These are phyloP conservation scores for Pulveroboletus frians DNA, from an alignment of 768 basidiomycete genomes.

Conservation along the genomic window DNA sequence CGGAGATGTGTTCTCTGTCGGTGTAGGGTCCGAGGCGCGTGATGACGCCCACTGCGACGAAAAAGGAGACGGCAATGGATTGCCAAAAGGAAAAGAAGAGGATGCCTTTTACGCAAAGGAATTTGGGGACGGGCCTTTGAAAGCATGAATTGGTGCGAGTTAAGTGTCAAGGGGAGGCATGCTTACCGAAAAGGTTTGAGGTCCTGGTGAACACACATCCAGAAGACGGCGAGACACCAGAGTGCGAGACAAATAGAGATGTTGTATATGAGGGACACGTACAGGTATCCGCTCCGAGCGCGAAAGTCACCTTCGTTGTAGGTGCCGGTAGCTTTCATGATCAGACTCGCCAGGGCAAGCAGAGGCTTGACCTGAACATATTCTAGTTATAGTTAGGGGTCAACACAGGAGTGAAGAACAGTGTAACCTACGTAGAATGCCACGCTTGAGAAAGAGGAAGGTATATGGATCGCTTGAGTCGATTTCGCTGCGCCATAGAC, in stretches of 20 bases:
- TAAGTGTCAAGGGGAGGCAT: background rate
- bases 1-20: conserved; percentile 82
- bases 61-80: conserved; percentile 73
- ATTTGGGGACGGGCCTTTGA: conserved; percentile 85
- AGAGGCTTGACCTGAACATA: conserved; percentile 96
- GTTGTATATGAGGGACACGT: conserved; percentile 84
- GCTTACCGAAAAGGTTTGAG: conserved; percentile 80
- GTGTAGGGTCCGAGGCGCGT: conserved; percentile 81
- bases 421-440: conserved; percentile 69
- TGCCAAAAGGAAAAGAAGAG: conserved; percentile 99
- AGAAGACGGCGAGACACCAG: conserved; percentile 95
- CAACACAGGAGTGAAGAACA: background rate
- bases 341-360: conserved; percentile 75
- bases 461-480: conserved; percentile 95
- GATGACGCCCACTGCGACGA: conserved; percentile 80
- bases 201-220: conserved; percentile 88
- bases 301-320: conserved; percentile 89
- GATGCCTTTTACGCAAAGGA: conserved; percentile 97
- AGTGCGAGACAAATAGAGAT: conserved; percentile 71
- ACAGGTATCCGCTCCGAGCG: conserved; percentile 84
- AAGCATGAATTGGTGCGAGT: background rate
- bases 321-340: conserved; percentile 81
- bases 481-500: conserved; percentile 75
- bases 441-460: conserved; percentile 89
- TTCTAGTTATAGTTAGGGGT: conserved; percentile 46